A percentile compares a stretch with the other conserved stretches of the same genome.
Conservation (phyloP, 148 eudicot genomes). For the Rhododendron molle region DNA sequence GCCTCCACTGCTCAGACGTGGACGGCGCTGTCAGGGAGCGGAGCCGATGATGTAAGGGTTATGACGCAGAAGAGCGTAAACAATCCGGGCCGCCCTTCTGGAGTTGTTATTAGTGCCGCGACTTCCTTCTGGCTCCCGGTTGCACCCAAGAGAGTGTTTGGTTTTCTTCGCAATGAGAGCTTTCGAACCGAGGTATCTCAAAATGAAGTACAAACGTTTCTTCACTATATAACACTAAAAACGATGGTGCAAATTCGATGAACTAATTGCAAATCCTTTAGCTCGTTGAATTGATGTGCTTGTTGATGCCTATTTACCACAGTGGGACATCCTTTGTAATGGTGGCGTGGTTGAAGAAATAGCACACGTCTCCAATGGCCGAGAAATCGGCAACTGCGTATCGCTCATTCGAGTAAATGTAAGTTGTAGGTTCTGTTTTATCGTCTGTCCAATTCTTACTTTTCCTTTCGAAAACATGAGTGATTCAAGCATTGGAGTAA, state of each 20-base stretch:
- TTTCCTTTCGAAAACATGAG: neutral
- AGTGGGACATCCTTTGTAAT: slow-evolving; percentile 46
- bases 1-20: slow-evolving; percentile 31
- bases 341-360: slow-evolving; percentile 48
- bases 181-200: slow-evolving; percentile 26
- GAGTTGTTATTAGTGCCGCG: slow-evolving; percentile 35
- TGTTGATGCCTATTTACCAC: neutral
- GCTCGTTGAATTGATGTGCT: no score
- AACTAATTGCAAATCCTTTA: neutral
- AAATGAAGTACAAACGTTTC: neutral
- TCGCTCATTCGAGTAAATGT: slow-evolving; percentile 56
- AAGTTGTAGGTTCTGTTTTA: slow-evolving; percentile 16
- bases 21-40: slow-evolving; percentile 30
- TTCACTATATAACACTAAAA: neutral
- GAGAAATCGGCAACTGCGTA: slow-evolving; percentile 31
- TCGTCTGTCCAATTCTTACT: neutral
- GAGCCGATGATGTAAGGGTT: slow-evolving; percentile 34
- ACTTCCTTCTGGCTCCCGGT: slow-evolving; percentile 51
- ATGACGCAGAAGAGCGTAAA: slow-evolving; percentile 35
- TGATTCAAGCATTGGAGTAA: neutral
- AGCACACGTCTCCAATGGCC: slow-evolving; percentile 39
- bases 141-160: slow-evolving; percentile 38
- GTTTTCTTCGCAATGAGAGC: slow-evolving; percentile 27
- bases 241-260: neutral
- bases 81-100: slow-evolving; percentile 38